Base-by-base conservation (phyloP, 306 rosid species). In the Prunus davidiana region DNA sequence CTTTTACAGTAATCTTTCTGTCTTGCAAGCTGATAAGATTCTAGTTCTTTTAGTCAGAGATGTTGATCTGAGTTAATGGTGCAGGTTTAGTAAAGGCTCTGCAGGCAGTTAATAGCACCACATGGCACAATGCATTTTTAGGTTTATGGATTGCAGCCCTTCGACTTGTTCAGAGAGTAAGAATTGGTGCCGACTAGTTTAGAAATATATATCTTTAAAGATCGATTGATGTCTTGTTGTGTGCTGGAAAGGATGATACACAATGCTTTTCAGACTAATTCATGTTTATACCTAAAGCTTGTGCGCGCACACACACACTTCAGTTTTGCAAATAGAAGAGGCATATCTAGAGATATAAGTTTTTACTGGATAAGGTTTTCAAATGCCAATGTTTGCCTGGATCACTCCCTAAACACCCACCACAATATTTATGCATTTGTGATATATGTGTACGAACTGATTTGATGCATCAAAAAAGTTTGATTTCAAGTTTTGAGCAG, bases 81-180 rank as follows among this genome's bases (percentile, higher is more conserved):
- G 87, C 91, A 94, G 98, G 95, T 80, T 77, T 92, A 84, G 86
- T 86, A 64, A 92, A 92, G 90, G 85, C 82, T 83, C 77, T 94
- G 80, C 98, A 86, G 74, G 93, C 86, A 60, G 80, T 92, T 62
- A 87, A 92, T 82, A 87, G 86, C 75, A 72, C 90, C 77, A 65
- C 89, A 77, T 94, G 98, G 97, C 97, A 90, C 77, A 64, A 78
- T 52, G 80, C 97, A 66, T 94, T 94, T 86, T 86, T 94, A 81
- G 95, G 95, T 78, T 79, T 94, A 80, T 94, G 98, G 98, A 75
- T 88, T 82, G 86, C 98, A 80, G 95, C 96, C 32, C 83, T 94
- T 34, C 95, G 96, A 54, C 90, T 92, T 65, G 88, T 94, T 79
- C 98, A 90, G 83, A 92, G 97, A 97, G 97, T 94, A 86, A 75